Conservation (phyloP, 805 yeast genomes). For the Candida coquimbonensis region DNA sequence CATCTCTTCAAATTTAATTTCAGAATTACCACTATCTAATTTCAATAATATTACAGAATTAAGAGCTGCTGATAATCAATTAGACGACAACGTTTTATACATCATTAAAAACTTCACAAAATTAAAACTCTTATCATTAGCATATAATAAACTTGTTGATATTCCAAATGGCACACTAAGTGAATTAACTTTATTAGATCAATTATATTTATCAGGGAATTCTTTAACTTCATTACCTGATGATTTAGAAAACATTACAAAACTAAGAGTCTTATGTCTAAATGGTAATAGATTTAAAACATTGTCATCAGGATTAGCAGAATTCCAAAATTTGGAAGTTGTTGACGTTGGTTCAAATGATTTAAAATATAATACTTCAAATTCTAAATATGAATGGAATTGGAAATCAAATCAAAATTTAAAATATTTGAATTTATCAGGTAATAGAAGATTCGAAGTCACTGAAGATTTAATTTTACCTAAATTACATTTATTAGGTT, state of each 20-base stretch:
- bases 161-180: slow-evolving; percentile 68
- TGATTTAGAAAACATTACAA: slow-evolving; percentile 60
- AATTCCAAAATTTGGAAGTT: slow-evolving; percentile 52
- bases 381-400: slow-evolving; percentile 96
- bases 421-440: slow-evolving; percentile 81
- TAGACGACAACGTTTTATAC: slow-evolving; percentile 71
- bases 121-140: slow-evolving; percentile 59
- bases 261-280: slow-evolving; percentile 54
- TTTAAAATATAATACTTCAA: slow-evolving; percentile 84
- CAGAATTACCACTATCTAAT: slow-evolving; percentile 33
- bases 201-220: slow-evolving; percentile 79
- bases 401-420: slow-evolving; percentile 82
- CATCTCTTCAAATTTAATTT: slow-evolving; percentile 58
- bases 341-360: slow-evolving; percentile 90
- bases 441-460: slow-evolving; percentile 87
- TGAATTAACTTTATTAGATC: slow-evolving; percentile 48
- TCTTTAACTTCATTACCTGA: slow-evolving; percentile 71
- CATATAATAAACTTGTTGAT: slow-evolving; percentile 80
- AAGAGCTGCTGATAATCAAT: slow-evolving; percentile 74
- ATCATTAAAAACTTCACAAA: slow-evolving; percentile 51
- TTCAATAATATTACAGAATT: slow-evolving; percentile 42
- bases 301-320: slow-evolving; percentile 81
- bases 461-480: slow-evolving; percentile 74
- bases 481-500: slow-evolving; percentile 66
- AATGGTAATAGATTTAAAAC: slow-evolving; percentile 84